phyloP scores from a whole-genome alignment of 495 filamentous ascomycete genomes.

The Aspergillus baeticus region DNA sequence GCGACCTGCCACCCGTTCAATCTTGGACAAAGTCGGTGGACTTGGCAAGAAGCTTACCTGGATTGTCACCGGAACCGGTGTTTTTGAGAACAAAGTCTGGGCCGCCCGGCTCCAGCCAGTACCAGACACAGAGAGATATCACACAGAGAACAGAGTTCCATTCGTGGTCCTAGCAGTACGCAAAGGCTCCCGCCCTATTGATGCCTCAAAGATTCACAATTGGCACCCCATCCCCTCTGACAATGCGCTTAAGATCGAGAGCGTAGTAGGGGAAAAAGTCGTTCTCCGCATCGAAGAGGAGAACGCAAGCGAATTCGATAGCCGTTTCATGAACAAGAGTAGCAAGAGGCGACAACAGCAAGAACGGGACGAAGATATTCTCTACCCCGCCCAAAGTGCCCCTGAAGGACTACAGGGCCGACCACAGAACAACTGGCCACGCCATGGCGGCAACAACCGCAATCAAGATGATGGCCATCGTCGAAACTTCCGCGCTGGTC shows the following conservation, averaged over 20 bases:
- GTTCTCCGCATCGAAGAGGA: constrained; percentile 78
- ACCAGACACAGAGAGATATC: constrained; percentile 57
- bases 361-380: constrained; percentile 34
- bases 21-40: constrained; percentile 81
- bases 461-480: constrained; percentile 34
- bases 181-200: constrained; percentile 69
- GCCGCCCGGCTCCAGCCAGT: constrained; percentile 76
- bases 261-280: constrained; percentile 81
- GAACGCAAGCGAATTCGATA: constrained; percentile 58
- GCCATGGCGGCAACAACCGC: constrained; percentile 24
- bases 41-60: constrained; percentile 78
- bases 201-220: constrained; percentile 77
- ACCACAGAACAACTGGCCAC: constrained; percentile 21
- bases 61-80: constrained; percentile 74
- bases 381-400: constrained; percentile 18
- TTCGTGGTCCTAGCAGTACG: constrained; percentile 74
- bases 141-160: constrained; percentile 73
- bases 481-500: constrained; percentile 47
- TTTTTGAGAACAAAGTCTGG: constrained; percentile 80
- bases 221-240: constrained; percentile 78
- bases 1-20: constrained; percentile 61
- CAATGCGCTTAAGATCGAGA: constrained; percentile 68
- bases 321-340: constrained; percentile 51
- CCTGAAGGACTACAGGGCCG: constrained; percentile 18
- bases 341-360: constrained; percentile 44